A percentile compares a stretch with the other conserved stretches of the same genome.
These are phyloP conservation scores for Ehretia macrophylla DNA, from an alignment of 257 asterid genomes.

Conservation along the genomic window DNA sequence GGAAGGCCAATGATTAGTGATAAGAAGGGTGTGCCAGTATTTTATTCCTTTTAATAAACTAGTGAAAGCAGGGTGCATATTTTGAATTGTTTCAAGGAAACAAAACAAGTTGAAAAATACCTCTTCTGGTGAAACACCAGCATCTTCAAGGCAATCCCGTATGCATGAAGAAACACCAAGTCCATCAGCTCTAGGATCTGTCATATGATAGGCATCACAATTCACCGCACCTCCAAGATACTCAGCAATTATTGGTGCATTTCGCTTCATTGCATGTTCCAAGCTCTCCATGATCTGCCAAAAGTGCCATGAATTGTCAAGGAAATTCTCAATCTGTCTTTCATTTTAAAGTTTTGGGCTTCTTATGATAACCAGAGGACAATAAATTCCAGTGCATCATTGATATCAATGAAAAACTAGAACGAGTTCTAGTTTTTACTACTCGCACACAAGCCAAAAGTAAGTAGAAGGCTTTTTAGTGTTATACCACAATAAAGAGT, in stretches of 20 bases:
- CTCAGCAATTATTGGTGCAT: slow-evolving; percentile 34
- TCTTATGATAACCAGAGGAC: too few species aligned
- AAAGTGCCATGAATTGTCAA: background rate
- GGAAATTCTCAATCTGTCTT: background rate
- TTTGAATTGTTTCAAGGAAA: background rate
- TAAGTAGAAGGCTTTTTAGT: background rate
- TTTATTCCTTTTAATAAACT: background rate
- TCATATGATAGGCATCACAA: slow-evolving; percentile 44
- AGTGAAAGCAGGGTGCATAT: background rate
- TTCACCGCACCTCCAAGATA: slow-evolving; percentile 39
- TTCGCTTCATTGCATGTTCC: slow-evolving; percentile 39
- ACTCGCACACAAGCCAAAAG: background rate
- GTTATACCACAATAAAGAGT: background rate
- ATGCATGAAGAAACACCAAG: slow-evolving; percentile 47
- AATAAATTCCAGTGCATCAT: too few species aligned
- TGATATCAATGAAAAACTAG: background rate
- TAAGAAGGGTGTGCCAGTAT: too few species aligned
- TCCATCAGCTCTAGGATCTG: slow-evolving; percentile 45
- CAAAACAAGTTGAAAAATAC: slow-evolving; percentile 17
- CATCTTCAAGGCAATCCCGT: slow-evolving; percentile 32
- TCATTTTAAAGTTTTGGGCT: too few species aligned
- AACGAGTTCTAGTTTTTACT: background rate
- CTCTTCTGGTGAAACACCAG: slow-evolving; percentile 66
- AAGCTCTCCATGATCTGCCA: slow-evolving; percentile 37
- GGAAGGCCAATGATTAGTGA: too few species aligned